Conservation (phyloP, 2,329 filamentous ascomycete genomes). For the Herpotrichia juniperi region DNA sequence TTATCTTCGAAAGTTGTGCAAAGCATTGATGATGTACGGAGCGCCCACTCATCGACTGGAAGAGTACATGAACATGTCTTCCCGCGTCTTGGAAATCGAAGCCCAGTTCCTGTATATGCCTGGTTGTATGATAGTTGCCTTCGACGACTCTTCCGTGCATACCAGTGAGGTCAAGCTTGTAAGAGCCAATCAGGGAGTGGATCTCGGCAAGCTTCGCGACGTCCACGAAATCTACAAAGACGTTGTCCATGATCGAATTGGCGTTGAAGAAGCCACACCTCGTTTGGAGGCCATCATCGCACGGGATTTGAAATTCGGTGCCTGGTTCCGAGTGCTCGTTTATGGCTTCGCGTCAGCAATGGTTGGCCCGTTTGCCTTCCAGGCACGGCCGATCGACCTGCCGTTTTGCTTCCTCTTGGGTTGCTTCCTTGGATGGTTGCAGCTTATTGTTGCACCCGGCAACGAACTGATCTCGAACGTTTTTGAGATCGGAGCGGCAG, state of each 20-base stretch:
- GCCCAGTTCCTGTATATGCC: slow-evolving; percentile 90
- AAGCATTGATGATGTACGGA: slow-evolving; percentile 86
- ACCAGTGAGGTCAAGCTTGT: slow-evolving; percentile 83
- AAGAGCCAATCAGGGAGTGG: slow-evolving; percentile 69
- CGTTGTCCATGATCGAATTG: slow-evolving; percentile 77
- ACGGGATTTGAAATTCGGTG: slow-evolving; percentile 60
- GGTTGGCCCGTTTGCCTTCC: slow-evolving; percentile 82
- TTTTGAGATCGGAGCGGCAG: slow-evolving; percentile 56
- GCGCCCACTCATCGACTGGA: slow-evolving; percentile 91
- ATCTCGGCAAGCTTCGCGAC: slow-evolving; percentile 75
- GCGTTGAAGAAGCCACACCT: slow-evolving; percentile 71
- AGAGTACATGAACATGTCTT: slow-evolving; percentile 89
- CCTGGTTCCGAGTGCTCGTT: slow-evolving; percentile 62
- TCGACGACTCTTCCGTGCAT: slow-evolving; percentile 75
- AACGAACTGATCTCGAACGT: slow-evolving; percentile 71
- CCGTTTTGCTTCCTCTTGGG: slow-evolving; percentile 79
- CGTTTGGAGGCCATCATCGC: slow-evolving; percentile 67
- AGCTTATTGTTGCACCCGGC: slow-evolving; percentile 74
- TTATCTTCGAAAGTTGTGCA: slow-evolving; percentile 84
- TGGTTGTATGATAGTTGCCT: slow-evolving; percentile 92
- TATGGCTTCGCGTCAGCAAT: slow-evolving; percentile 78
- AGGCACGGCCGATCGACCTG: slow-evolving; percentile 77
- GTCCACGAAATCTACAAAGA: slow-evolving; percentile 81
- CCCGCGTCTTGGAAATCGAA: slow-evolving; percentile 86
- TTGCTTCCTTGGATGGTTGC: slow-evolving; percentile 73